phyloP scores from a whole-genome alignment of 768 basidiomycete genomes.

The Neoboletus subvelutipes region DNA sequence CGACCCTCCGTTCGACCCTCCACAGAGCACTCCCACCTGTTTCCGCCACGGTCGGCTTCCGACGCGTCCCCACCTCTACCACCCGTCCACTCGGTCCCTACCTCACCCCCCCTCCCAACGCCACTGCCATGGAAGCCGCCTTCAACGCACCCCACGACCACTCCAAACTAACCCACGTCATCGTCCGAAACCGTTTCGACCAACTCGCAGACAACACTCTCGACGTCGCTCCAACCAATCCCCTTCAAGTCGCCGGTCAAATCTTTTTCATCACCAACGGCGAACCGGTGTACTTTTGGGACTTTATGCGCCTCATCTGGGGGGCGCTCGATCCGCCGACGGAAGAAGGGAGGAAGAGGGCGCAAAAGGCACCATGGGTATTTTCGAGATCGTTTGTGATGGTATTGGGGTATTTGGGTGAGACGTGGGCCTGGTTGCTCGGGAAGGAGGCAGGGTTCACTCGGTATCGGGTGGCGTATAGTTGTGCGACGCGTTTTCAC shows the following conservation, averaged over 20 bases:
- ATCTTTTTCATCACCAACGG: conserved; percentile 97
- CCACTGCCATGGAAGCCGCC: conserved; percentile 51
- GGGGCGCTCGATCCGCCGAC: conserved; percentile 54
- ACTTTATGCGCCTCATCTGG: conserved; percentile 85
- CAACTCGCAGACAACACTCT: conserved; percentile 63
- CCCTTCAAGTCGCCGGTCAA: conserved; percentile 86
- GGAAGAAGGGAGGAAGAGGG: conserved; percentile 42
- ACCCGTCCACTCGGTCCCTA: conserved; percentile 86
- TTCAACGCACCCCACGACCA: conserved; percentile 49
- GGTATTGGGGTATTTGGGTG: conserved; percentile 65
- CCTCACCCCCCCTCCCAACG: conserved; percentile 58
- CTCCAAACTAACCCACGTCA: conserved; percentile 44
- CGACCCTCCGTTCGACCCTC: conserved; percentile 43
- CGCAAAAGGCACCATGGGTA: conserved; percentile 38
- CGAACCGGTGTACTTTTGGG: conserved; percentile 96
- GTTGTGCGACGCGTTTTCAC: conserved; percentile 79
- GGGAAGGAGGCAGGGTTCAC: conserved; percentile 88
- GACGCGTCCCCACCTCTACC: conserved; percentile 72
- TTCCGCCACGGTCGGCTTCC: conserved; percentile 59
- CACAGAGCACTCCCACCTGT: conserved; percentile 58
- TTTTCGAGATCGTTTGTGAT: conserved; percentile 69
- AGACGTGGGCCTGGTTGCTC: conserved; percentile 68
- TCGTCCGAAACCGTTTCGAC: conserved; percentile 80
- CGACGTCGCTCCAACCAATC: conserved; percentile 48
- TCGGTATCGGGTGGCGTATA: conserved; percentile 76